These are phyloP conservation scores for Amaranthus hypochondriacus DNA, from an alignment of 148 eudicot genomes.

Conservation along the genomic window DNA sequence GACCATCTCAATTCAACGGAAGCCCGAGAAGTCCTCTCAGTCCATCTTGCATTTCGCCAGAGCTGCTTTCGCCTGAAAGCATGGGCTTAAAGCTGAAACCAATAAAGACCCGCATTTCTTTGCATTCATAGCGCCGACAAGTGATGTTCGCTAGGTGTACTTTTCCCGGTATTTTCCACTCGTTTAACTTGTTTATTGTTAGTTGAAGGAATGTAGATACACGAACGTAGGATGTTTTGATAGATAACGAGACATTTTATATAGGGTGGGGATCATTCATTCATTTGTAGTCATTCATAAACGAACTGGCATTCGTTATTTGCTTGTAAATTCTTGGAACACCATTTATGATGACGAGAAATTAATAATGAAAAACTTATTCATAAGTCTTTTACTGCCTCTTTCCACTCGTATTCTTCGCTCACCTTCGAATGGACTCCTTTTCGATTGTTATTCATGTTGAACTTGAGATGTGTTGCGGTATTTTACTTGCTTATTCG, in stretches of 20 bases:
- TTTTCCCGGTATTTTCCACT: not conserved
- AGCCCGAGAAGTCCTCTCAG: constrained; percentile 93
- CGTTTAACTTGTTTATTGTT: constrained; percentile 8
- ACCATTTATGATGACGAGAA: constrained; percentile 23
- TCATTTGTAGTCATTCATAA: constrained; percentile 37
- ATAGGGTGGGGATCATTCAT: constrained; percentile 20
- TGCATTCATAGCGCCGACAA: constrained; percentile 15
- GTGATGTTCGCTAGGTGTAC: not conserved
- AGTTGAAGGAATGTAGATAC: constrained; percentile 28
- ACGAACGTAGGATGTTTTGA: constrained; percentile 18
- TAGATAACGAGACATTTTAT: constrained; percentile 5
- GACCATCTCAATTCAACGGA: constrained; percentile 57
- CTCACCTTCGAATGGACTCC: not conserved
- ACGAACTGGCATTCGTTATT: constrained; percentile 12
- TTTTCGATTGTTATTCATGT: too few relatives aligned
- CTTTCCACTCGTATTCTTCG: not conserved
- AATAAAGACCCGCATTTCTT: constrained; percentile 71
- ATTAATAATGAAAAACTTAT: constrained; percentile 22
- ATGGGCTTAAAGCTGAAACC: constrained; percentile 96
- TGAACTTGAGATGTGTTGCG: too few relatives aligned
- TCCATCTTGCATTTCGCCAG: constrained; percentile 81
- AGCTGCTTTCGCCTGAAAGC: constrained; percentile 94
- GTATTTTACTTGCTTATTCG: too few relatives aligned
- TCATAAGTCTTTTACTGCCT: not conserved
- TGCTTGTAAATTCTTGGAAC: constrained; percentile 21